These are phyloP conservation scores for Tuber brumale DNA, from an alignment of 495 filamentous ascomycete genomes.

Conservation along the genomic window DNA sequence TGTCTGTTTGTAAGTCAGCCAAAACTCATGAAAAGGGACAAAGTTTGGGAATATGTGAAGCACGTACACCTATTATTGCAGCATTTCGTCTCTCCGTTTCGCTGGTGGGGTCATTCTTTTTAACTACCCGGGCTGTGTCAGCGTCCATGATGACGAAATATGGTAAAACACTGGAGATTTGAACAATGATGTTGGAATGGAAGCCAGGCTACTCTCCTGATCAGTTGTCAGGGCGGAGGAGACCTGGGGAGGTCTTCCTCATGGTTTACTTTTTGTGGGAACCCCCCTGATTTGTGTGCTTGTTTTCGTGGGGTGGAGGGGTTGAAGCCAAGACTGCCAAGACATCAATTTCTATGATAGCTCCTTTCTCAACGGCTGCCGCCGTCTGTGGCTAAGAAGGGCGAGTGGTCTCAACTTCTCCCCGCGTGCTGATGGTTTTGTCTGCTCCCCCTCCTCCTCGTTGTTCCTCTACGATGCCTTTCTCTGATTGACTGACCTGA, in stretches of 20 bases:
- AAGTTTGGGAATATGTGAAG: slow-evolving; percentile 6
- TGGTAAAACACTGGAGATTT: background rate
- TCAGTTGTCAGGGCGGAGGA: background rate
- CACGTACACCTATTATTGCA: slow-evolving; percentile 62
- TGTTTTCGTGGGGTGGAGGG: background rate
- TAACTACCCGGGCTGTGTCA: slow-evolving; percentile 2
- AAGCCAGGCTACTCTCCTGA: background rate
- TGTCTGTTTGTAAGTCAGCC: slow-evolving; percentile 51
- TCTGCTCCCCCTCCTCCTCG: background rate
- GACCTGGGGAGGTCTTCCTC: background rate
- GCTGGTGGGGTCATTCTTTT: slow-evolving; percentile 19
- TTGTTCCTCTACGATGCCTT: background rate
- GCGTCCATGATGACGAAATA: background rate
- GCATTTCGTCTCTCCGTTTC: slow-evolving; percentile 51
- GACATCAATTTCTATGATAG: background rate
- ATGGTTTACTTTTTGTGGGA: background rate
- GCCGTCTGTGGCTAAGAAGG: background rate
- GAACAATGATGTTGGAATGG: background rate
- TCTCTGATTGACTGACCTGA: background rate
- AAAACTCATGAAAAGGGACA: slow-evolving; percentile 12
- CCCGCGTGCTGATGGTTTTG: slow-evolving; percentile 1
- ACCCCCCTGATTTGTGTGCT: background rate
- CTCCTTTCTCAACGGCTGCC: background rate
- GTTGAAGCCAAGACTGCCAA: slow-evolving; percentile 1
- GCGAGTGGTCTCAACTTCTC: background rate